phyloP scores from a whole-genome alignment of 257 asterid genomes.

The Nicotiana attenuata region DNA sequence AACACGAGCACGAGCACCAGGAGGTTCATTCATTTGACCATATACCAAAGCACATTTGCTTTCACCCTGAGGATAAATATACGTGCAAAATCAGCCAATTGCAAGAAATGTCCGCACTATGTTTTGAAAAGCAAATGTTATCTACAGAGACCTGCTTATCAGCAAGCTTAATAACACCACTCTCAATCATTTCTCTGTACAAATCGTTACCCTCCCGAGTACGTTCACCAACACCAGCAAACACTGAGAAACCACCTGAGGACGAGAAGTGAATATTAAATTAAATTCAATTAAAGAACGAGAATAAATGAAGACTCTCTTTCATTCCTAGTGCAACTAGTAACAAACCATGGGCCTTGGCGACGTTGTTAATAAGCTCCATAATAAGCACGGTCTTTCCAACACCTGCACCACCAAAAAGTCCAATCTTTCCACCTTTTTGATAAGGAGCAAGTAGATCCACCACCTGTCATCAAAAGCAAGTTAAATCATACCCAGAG shows the following conservation, averaged over 20 bases:
- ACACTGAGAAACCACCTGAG: conserved; percentile 97
- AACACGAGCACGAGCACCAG: conserved; percentile 24
- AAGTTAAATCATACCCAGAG: neutral
- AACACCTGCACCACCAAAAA: conserved; percentile 97
- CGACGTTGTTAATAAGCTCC: conserved; percentile 93
- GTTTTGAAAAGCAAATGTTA: neutral
- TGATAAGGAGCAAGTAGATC: conserved; percentile 97
- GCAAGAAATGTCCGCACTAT: neutral
- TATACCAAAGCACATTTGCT: conserved; percentile 26
- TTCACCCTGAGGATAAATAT: neutral
- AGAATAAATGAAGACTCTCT: neutral
- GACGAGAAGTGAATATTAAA: neutral
- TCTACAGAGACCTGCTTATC: conserved; percentile 44
- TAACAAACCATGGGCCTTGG: conserved; percentile 85
- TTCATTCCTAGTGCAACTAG: neutral
- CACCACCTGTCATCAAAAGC: conserved; percentile 48
- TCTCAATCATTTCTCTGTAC: conserved; percentile 20
- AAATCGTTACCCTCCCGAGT: conserved; percentile 74
- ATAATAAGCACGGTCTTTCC: conserved; percentile 94
- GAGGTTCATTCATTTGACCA: conserved; percentile 30
- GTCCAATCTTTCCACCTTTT: conserved; percentile 96
- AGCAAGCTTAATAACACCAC: conserved; percentile 59
- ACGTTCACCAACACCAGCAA: conserved; percentile 99
- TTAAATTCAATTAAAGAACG: neutral
- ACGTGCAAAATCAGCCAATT: neutral